phyloP scores from a whole-genome alignment of 805 yeast species.

The Teunomyces barrocoloradensis region DNA sequence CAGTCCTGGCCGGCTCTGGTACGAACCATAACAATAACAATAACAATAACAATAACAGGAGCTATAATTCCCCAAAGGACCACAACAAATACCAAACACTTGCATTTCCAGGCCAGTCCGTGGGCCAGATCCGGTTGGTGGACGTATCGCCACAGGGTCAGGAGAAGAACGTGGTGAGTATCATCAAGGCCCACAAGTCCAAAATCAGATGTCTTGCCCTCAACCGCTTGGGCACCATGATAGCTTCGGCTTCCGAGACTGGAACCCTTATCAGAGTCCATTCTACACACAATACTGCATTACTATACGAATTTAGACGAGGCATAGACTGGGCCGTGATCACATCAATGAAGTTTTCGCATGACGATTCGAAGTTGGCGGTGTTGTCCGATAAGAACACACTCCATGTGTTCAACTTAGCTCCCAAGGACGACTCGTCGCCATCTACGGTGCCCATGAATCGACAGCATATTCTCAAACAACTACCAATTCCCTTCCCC shows the following conservation, averaged over 20 bases:
- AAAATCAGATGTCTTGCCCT: constrained; percentile 61
- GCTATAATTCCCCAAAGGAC: constrained; percentile 13
- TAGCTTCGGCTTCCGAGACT: constrained; percentile 78
- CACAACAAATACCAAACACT: constrained; percentile 45
- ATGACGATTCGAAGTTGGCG: constrained; percentile 72
- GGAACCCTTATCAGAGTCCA: constrained; percentile 81
- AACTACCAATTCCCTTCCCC: constrained; percentile 57
- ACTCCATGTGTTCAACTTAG: constrained; percentile 73
- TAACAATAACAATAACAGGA: constrained; percentile 3
- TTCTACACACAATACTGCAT: constrained; percentile 62
- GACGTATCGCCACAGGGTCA: constrained; percentile 67
- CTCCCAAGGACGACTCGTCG: constrained; percentile 1
- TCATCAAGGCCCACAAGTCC: constrained; percentile 76
- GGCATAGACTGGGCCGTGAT: constrained; percentile 85
- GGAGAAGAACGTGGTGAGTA: constrained; percentile 60
- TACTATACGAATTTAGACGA: constrained; percentile 81
- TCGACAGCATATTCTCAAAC: constrained; percentile 67
- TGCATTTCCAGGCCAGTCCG: constrained; percentile 74
- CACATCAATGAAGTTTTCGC: constrained; percentile 81
- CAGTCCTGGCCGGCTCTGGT: constrained; percentile 5
- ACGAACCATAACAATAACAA: no score
- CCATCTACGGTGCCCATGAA: constrained; percentile 28
- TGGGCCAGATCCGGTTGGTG: constrained; percentile 79
- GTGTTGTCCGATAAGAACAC: constrained; percentile 88
- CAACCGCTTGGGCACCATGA: constrained; percentile 59